phyloP scores from a whole-genome alignment of 139 green algal genomes.

The Chlamydomonas asymmetrica region DNA sequence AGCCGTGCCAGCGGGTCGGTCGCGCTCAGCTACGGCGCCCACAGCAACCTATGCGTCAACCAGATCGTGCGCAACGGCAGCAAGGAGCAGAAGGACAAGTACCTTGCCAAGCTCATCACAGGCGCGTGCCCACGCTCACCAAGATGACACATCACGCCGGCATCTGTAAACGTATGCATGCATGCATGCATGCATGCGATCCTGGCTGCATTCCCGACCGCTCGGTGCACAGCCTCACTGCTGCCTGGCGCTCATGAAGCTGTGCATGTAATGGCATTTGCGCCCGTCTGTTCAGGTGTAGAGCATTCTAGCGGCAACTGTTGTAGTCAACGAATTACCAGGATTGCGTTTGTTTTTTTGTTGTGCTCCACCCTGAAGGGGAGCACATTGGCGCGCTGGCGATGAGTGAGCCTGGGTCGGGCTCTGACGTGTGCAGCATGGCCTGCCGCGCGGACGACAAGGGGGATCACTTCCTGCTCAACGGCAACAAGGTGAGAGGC shows the following conservation, averaged over 20 bases:
- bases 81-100: constrained; percentile 69
- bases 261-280: no score
- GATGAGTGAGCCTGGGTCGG: constrained; percentile 85
- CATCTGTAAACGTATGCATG: no score
- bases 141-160: background rate
- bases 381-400: constrained; percentile 88
- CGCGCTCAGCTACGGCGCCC: constrained; percentile 86
- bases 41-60: constrained; percentile 95
- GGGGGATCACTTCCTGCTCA: constrained; percentile 77
- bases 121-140: constrained; percentile 23
- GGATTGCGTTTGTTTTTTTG: no score
- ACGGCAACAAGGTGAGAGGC: constrained; percentile 92
- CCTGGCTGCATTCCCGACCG: no score
- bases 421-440: constrained; percentile 92
- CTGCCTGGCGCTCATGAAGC: no score
- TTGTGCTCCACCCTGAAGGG: constrained; percentile 58
- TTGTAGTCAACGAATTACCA: no score
- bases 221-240: no score
- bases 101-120: constrained; percentile 77
- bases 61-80: constrained; percentile 86
- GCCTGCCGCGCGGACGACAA: constrained; percentile 54
- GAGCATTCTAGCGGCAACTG: no score
- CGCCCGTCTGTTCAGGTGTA: no score
- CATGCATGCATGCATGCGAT: no score
- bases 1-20: constrained; percentile 81